phyloP scores from a whole-genome alignment of 2,329 filamentous ascomycete genomes.

The Venturia oleaginea region DNA sequence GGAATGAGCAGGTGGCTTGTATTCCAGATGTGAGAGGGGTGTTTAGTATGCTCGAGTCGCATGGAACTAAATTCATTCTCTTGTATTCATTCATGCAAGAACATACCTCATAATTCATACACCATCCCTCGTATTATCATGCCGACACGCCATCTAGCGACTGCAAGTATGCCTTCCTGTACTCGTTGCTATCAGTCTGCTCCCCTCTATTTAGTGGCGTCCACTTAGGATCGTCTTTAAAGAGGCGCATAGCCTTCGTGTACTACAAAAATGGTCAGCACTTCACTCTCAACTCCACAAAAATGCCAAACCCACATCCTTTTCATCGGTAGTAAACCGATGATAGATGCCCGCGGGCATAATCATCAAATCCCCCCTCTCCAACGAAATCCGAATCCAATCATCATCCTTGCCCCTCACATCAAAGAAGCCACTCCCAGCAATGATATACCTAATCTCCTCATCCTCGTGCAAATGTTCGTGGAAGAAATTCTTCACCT shows the following conservation, averaged over 20 bases:
- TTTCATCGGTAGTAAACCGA: slow-evolving; percentile 87
- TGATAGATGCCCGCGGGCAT: slow-evolving; percentile 94
- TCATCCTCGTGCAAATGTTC: slow-evolving; percentile 98
- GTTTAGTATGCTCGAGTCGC: not conserved
- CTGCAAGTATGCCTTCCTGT: slow-evolving; percentile 67
- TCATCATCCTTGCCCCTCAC: slow-evolving; percentile 73
- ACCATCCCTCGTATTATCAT: not conserved
- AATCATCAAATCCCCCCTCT: slow-evolving; percentile 85
- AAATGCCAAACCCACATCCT: slow-evolving; percentile 58
- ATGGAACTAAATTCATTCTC: not conserved
- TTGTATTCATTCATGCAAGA: not conserved
- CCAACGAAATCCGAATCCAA: slow-evolving; percentile 80
- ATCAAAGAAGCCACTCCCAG: slow-evolving; percentile 86
- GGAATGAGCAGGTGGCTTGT: not conserved
- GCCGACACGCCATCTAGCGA: slow-evolving; percentile 17
- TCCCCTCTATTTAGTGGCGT: slow-evolving; percentile 75
- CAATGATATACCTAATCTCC: slow-evolving; percentile 91
- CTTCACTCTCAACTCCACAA: slow-evolving; percentile 12
- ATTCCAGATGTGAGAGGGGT: not conserved
- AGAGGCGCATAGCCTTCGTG: slow-evolving; percentile 89
- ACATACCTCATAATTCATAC: not conserved
- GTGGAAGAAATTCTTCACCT: slow-evolving; percentile 87
- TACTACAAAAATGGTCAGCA: slow-evolving; percentile 48
- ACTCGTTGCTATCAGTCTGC: slow-evolving; percentile 70
- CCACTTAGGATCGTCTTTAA: slow-evolving; percentile 99